Evolutionary conservation across 2,329 filamentous ascomycete genomes (phyloP), one percentile per base, ranked within the genome.

Genomic region (Microdochium trichocladiopsis): DNA sequence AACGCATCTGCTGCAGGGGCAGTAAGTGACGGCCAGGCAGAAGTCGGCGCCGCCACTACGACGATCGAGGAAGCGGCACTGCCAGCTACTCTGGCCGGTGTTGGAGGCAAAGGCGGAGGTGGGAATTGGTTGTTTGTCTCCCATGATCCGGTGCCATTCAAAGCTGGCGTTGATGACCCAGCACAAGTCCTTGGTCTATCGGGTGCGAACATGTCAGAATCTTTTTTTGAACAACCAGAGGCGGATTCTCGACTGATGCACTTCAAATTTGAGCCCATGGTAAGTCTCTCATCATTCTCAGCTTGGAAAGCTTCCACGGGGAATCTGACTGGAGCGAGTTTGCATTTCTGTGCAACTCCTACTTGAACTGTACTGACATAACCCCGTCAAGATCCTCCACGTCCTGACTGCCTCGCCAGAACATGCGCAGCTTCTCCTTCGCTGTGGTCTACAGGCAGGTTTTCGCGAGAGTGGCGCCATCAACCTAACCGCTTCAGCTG

Each of bases 191-290:
- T 66, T 56, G 60, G 67, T 61, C 52, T 73, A 61, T 67, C 59
- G 53, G 48, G 67, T 57, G 33, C 55, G 21, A 5, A 21, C 55
- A 65, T n/a, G 37, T 50, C 41, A 21, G 58, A 57, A 25, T 57
- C 57, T 47, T 55, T 51, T 25, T 53, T 51, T 31, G 50, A 52
- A 10, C 53, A 53, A 3, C 55, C 55, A 36, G 66, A 56, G 51
- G 62, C 59, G 50, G 65, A 65, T 52, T 68, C 70, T 61, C 74
- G 79, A 62, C 69, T 80, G 67, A 77, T 96, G 50, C 90, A 93
- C 68, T 88, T 96, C 71, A 94, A 95, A 69, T 96, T 95, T 64
- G 92, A 96, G 67, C 90, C 92, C 4, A 91, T 96, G 90, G 92
- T 95, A 78, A 65, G 83, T 65, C 36, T 22, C 6, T 36, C 23